These are phyloP conservation scores for Trametopsis cervina DNA, from an alignment of 768 basidiomycete genomes.

Conservation along the genomic window DNA sequence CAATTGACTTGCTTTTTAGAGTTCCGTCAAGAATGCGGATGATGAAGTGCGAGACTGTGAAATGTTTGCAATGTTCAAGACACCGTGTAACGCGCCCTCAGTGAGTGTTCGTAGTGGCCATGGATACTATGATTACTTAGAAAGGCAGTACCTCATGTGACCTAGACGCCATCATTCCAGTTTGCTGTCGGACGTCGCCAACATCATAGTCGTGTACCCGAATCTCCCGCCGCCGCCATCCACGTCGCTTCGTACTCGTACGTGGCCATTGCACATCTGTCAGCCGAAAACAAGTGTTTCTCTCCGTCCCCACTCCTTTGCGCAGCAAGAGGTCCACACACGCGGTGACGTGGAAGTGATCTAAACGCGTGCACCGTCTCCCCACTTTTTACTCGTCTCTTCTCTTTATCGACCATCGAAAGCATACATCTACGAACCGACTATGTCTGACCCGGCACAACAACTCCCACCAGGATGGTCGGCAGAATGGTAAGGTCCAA, in stretches of 20 bases:
- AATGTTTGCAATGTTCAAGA: too few species aligned
- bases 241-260: conserved; percentile 4
- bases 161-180: not conserved
- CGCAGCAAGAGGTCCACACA: not conserved
- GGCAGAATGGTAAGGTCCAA: conserved; percentile 71
- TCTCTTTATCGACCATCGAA: not conserved
- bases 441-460: conserved; percentile 45
- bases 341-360: conserved; percentile 13
- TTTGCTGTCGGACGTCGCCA: not conserved
- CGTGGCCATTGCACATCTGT: not conserved
- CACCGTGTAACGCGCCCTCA: too few species aligned
- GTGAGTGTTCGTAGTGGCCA: too few species aligned
- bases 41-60: too few species aligned
- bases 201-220: not conserved
- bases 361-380: conserved; percentile 9
- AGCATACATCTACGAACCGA: not conserved
- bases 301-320: too few species aligned
- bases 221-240: not conserved
- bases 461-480: conserved; percentile 89
- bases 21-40: too few species aligned
- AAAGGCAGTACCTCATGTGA: not conserved
- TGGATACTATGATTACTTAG: too few species aligned
- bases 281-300: too few species aligned
- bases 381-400: not conserved
- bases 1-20: too few species aligned